These are phyloP conservation scores for Areca catechu DNA, from an alignment of 176 grass and related monocot genomes.

Conservation along the genomic window DNA sequence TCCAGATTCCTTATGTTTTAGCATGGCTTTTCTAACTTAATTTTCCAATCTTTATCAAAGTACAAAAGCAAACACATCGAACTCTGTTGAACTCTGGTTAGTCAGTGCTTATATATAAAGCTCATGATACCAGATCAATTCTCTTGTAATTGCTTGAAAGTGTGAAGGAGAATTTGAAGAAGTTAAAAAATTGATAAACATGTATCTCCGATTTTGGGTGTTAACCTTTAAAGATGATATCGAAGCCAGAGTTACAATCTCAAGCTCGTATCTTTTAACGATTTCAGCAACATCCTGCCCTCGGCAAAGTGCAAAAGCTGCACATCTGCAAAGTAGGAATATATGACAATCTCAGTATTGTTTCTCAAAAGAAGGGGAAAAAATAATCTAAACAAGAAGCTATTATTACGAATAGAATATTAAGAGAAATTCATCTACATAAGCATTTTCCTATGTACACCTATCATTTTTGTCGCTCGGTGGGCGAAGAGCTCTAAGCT, in stretches of 20 bases:
- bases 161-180: no score
- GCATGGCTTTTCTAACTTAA: no score
- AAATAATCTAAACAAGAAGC: background rate
- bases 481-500: conserved; percentile 57
- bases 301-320: conserved; percentile 59
- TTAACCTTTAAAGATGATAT: conserved; percentile 60
- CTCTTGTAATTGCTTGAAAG: no score
- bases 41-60: no score
- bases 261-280: conserved; percentile 44
- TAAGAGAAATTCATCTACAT: background rate
- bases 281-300: conserved; percentile 26
- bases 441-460: conserved; percentile 2
- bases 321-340: conserved; percentile 18
- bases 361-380: background rate
- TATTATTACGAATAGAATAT: no score
- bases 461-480: conserved; percentile 63
- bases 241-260: conserved; percentile 52
- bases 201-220: background rate
- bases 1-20: no score
- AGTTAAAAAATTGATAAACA: no score
- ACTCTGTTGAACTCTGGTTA: no score
- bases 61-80: no score
- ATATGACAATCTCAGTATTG: background rate
- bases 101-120: no score
- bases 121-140: no score